Conservation (phyloP, 345 rosid genomes). For the Nephelium lappaceum region DNA sequence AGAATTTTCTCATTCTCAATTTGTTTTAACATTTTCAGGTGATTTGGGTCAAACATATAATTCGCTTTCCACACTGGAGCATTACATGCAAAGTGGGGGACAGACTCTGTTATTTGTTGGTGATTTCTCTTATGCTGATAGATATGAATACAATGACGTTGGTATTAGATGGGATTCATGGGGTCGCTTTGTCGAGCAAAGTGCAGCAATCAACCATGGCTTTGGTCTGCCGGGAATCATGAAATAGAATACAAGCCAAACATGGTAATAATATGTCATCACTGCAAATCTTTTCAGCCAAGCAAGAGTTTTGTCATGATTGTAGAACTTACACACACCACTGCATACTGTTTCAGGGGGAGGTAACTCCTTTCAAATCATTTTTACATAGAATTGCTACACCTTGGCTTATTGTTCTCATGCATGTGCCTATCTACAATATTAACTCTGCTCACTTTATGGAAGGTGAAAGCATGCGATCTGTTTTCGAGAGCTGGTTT, state of each 20-base stretch:
- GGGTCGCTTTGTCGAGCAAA: constrained; percentile 48
- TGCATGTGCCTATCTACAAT: constrained; percentile 57
- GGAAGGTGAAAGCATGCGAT: constrained; percentile 66
- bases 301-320: neutral
- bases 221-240: constrained; percentile 49
- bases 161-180: constrained; percentile 51
- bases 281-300: neutral
- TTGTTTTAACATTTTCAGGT: constrained; percentile 29
- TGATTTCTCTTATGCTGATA: constrained; percentile 57
- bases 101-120: constrained; percentile 44
- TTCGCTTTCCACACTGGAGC: constrained; percentile 45
- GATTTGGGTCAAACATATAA: constrained; percentile 53
- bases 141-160: constrained; percentile 36
- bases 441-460: constrained; percentile 52
- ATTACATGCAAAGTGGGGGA: constrained; percentile 41
- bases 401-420: constrained; percentile 59
- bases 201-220: constrained; percentile 57
- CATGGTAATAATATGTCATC: constrained; percentile 15
- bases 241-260: constrained; percentile 40
- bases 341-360: constrained; percentile 40
- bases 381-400: constrained; percentile 53
- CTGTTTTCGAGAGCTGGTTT: constrained; percentile 54
- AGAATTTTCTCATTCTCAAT: neutral
- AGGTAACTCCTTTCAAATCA: constrained; percentile 53
- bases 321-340: neutral